These are phyloP conservation scores for Pinus albicaulis DNA, from an alignment of 75 land plant species.

Conservation along the genomic window DNA sequence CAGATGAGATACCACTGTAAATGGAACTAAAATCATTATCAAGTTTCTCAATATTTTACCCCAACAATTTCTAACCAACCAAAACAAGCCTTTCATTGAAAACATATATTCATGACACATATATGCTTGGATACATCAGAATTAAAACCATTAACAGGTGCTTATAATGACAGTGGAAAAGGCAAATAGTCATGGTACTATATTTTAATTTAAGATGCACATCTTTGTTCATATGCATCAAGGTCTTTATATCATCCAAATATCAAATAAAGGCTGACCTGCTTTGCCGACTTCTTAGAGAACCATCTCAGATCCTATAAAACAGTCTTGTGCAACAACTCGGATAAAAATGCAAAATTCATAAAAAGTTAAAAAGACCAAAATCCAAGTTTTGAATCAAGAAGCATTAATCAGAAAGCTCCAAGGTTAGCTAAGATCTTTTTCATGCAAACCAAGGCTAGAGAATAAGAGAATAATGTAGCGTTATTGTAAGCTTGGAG, in stretches of 20 bases:
- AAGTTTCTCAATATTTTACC: neutral
- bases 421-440: neutral
- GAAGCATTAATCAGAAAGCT: neutral
- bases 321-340: too few species aligned
- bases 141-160: neutral
- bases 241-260: too few species aligned
- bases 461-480: neutral
- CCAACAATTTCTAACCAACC: neutral
- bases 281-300: too few species aligned
- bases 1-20: conserved; percentile 72
- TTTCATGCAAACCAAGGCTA: neutral
- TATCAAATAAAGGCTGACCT: too few species aligned
- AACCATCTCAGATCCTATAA: too few species aligned
- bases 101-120: neutral
- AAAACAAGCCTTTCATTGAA: neutral
- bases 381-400: too few species aligned
- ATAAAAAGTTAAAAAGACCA: too few species aligned
- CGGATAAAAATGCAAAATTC: too few species aligned
- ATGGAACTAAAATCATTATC: neutral
- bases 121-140: neutral
- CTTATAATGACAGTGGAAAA: neutral
- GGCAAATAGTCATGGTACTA: neutral
- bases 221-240: too few species aligned
- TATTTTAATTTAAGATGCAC: neutral
- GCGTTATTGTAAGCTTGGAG: neutral